Percentiles rank a stretch among this genome's conserved stretches.
These are phyloP conservation scores for Thermomucor indicae-seudaticae DNA, from an alignment of 371 early-diverging fungal genomes.

Conservation along the genomic window DNA sequence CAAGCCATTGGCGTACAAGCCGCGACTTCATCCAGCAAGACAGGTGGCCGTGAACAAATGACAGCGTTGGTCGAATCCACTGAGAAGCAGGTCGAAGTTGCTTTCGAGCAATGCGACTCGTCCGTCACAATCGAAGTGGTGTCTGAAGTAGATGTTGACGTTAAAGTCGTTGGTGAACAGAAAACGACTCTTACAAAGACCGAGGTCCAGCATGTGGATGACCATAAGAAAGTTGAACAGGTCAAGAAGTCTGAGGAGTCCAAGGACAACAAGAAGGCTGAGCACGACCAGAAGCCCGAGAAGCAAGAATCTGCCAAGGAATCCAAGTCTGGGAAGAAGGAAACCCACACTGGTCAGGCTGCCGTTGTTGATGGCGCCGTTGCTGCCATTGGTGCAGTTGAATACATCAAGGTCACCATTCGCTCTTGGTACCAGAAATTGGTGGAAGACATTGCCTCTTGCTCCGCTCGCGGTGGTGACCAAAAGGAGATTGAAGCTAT, in stretches of 20 bases:
- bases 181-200: conserved; percentile 1
- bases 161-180: conserved; percentile 24
- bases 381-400: neutral
- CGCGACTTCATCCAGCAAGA: neutral
- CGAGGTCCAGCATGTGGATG: neutral
- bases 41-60: neutral
- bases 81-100: conserved; percentile 2
- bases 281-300: conserved; percentile 1
- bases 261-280: neutral
- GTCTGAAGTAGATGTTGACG: conserved; percentile 13
- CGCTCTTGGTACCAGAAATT: conserved; percentile 22
- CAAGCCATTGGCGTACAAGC: conserved; percentile 11
- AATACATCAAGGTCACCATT: conserved; percentile 17
- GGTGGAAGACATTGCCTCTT: conserved; percentile 15
- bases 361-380: neutral
- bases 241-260: neutral
- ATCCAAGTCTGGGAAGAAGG: neutral
- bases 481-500: conserved; percentile 26
- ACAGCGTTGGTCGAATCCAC: conserved; percentile 3
- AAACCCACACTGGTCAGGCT: no score
- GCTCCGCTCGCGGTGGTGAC: neutral
- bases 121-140: neutral
- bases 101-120: neutral
- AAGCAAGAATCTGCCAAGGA: neutral
- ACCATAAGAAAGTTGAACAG: neutral